Base-by-base conservation (phyloP, 83 land plant genomes). In the Diphasiastrum complanatum region DNA sequence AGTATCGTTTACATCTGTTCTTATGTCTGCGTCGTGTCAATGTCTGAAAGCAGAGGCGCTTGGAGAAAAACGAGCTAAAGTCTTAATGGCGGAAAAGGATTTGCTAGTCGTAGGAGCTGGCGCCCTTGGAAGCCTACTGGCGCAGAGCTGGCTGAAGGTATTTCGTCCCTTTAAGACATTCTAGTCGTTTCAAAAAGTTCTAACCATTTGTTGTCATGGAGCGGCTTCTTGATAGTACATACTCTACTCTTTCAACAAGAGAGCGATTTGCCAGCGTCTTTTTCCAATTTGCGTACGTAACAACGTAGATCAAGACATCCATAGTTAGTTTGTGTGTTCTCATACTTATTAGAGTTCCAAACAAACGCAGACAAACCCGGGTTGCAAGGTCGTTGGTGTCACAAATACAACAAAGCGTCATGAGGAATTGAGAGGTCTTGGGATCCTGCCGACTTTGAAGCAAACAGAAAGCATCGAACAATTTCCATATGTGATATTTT, bases 21-120 rank as follows among this genome's bases (percentile, higher is more conserved):
- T n/a, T n/a, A n/a, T n/a, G n/a, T n/a, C n/a, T n/a, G n/a, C n/a
- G n/a, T n/a, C n/a, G n/a, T n/a, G n/a, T n/a, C n/a, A n/a, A n/a
- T n/a, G n/a, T n/a, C n/a, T n/a, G n/a, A n/a, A n/a, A n/a, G n/a
- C n/a, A n/a, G n/a, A n/a, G n/a, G n/a, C n/a, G n/a, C n/a, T n/a
- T n/a, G n/a, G n/a, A n/a, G n/a, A n/a, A n/a, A n/a, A n/a, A n/a
- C n/a, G n/a, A n/a, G n/a, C n/a, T n/a, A n/a, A n/a, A n/a, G n/a
- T n/a, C n/a, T n/a, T n/a, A n/a, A n/a, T n/a, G n/a, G n/a, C n/a
- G n/a, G 70, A 63, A 47, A 59, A 73, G 53, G 96, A 85, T 67
- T 58, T 88, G 53, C 72, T 88, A 51, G 81, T 93, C 19, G 82
- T 93, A 2, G 98, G 98, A 34, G 91, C 98, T 28, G 98, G 98